Evolutionary conservation across 495 filamentous ascomycete species (phyloP), one percentile per base, ranked within the genome.

Genomic region (Aspergillus homomorphus): DNA sequence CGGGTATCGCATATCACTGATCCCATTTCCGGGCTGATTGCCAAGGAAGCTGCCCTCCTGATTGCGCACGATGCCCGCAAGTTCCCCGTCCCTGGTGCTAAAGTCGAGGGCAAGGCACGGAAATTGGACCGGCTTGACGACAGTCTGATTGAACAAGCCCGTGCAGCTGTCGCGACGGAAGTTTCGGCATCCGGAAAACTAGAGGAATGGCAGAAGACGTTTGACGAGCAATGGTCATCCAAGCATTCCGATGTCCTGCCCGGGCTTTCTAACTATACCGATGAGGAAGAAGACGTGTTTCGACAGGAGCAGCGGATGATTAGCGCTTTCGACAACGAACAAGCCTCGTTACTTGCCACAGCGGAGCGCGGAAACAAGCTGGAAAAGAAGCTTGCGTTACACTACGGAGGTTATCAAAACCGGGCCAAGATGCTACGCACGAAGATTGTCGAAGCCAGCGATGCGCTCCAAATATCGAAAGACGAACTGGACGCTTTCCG

Each of bases 331-430:
- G 76, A 79, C 55, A 81, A 82, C 20, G 80, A 91, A 8, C 86
- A 95, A 68, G 81, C 88, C 30, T 77, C 81, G 9, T 83, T 96
- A 49, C 79, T 86, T 54, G 80, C 79, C 4, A 85, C 85, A 0
- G 93, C 93, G 5, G 85, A 91, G 58, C 82, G 84, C 52, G 89
- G 87, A 49, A 91, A 90, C 64, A 94, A 91, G 69, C 75, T 92
- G 12, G 92, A 98, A 71, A 96, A 96, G 78, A 97, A 96, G 75
- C 83, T 98, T n/a, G 81, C 82, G 7, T 73, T 95, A 48, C 86
- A 93, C 61, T 84, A 92, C 0, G 92, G 93, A 24, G 94, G 94
- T 51, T 98, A 98, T 72, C 87, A 91, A 69, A 85, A 90, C 61
- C 90, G 94, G 26, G 86, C 90, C 19, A 91, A 91, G 66, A 85